phyloP scores from a whole-genome alignment of 2,329 filamentous ascomycete species.

The Sordariomycetes sp. region DNA sequence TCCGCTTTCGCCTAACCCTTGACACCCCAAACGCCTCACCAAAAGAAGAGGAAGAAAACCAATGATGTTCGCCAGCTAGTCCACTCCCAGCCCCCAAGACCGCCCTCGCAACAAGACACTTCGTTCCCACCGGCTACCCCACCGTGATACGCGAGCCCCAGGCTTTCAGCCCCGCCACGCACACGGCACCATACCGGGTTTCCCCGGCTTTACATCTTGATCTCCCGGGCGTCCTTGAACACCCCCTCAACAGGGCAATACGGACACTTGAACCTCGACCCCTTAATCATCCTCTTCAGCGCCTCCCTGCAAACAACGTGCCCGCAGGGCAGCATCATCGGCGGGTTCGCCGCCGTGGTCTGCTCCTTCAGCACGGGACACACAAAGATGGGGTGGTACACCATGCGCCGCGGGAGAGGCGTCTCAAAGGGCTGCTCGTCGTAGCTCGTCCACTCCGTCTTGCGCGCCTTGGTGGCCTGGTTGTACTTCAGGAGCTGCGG shows the following conservation, averaged over 20 bases:
- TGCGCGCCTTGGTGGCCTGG: constrained; percentile 73
- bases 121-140: too few relatives aligned
- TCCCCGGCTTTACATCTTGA: constrained; percentile 39
- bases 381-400: constrained; percentile 94
- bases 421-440: constrained; percentile 78
- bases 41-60: too few relatives aligned
- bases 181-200: not conserved
- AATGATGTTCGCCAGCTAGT: not conserved
- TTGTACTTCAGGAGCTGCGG: constrained; percentile 83
- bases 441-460: constrained; percentile 87
- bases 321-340: constrained; percentile 93
- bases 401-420: constrained; percentile 42
- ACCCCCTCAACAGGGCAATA: constrained; percentile 84
- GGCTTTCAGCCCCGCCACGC: not conserved
- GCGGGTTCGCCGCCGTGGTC: constrained; percentile 81
- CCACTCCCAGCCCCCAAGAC: too few relatives aligned
- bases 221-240: constrained; percentile 60
- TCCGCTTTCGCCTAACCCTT: not conserved
- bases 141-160: not conserved
- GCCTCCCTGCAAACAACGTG: constrained; percentile 86
- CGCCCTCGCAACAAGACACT: too few relatives aligned
- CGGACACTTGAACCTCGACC: constrained; percentile 79
- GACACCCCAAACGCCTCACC: not conserved
- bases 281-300: constrained; percentile 66
- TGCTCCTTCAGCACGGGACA: constrained; percentile 97